phyloP scores from a whole-genome alignment of 441 rosid species.

The Pelargonium australe region DNA sequence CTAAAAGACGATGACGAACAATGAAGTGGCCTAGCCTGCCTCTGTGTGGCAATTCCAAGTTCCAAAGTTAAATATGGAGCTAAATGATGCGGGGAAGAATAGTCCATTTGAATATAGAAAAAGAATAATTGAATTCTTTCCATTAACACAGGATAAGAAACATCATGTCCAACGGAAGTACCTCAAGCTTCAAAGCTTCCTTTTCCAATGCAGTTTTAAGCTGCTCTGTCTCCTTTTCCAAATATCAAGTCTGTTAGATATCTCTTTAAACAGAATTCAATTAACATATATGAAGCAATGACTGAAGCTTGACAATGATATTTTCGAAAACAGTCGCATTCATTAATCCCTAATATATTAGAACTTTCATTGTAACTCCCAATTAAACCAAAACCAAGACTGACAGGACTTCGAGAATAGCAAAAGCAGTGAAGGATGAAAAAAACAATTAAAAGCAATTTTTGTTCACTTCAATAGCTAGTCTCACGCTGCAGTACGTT shows the following conservation, averaged over 20 bases:
- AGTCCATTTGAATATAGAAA: neutral
- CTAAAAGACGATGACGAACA: conserved; percentile 41
- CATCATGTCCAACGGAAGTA: conserved; percentile 17
- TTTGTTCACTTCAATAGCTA: no score
- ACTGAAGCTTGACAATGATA: no score
- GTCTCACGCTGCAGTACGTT: no score
- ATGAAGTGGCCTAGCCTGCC: conserved; percentile 48
- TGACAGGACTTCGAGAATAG: neutral
- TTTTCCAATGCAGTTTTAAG: conserved; percentile 50
- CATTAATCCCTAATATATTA: no score
- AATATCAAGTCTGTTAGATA: conserved; percentile 8
- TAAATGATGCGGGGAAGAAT: neutral
- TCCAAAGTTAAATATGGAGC: neutral
- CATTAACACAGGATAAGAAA: neutral
- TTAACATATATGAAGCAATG: no score
- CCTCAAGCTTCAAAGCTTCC: conserved; percentile 62
- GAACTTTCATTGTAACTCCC: neutral
- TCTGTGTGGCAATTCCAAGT: conserved; percentile 27
- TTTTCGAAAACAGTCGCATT: no score
- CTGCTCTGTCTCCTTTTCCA: conserved; percentile 47
- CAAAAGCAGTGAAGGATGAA: neutral
- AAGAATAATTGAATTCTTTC: neutral
- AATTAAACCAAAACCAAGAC: neutral
- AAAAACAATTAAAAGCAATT: neutral
- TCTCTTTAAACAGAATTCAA: no score